These are phyloP conservation scores for Fusarium pininemorale DNA, from an alignment of 2,329 filamentous ascomycete species.

Conservation along the genomic window DNA sequence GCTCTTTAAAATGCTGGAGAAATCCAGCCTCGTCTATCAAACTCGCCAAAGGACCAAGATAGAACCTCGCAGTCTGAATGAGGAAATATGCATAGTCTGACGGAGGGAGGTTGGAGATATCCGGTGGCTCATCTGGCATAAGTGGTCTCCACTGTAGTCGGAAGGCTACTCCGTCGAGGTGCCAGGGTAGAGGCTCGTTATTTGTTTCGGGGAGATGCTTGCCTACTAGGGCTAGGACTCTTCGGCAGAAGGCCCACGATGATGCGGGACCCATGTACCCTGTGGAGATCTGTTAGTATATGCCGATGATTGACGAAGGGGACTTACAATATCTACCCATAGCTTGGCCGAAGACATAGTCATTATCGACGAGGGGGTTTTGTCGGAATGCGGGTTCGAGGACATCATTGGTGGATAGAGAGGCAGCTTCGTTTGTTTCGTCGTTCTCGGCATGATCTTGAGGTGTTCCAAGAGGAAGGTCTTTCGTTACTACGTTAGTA, in stretches of 20 bases:
- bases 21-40: conserved; percentile 36
- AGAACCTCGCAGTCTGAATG: conserved; percentile 38
- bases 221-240: conserved; percentile 36
- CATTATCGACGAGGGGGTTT: conserved; percentile 40
- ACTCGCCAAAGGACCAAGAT: conserved; percentile 28
- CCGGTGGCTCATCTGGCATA: conserved; percentile 33
- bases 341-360: conserved; percentile 36
- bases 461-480: conserved; percentile 7
- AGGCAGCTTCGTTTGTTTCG: neutral
- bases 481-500: neutral
- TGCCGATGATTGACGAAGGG: rapidly evolving
- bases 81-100: conserved; percentile 39
- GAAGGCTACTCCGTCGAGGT: conserved; percentile 40
- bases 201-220: conserved; percentile 39
- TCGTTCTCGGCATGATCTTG: neutral
- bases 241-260: conserved; percentile 40
- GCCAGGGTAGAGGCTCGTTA: conserved; percentile 37
- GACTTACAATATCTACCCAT: conserved; percentile 33
- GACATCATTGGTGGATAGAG: neutral
- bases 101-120: conserved; percentile 34
- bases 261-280: conserved; percentile 43
- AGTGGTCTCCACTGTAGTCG: conserved; percentile 33
- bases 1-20: conserved; percentile 28
- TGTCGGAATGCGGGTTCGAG: conserved; percentile 38
- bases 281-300: neutral